These are phyloP conservation scores for Starmerella lactis-condensi DNA, from an alignment of 805 yeast genomes.

Conservation along the genomic window DNA sequence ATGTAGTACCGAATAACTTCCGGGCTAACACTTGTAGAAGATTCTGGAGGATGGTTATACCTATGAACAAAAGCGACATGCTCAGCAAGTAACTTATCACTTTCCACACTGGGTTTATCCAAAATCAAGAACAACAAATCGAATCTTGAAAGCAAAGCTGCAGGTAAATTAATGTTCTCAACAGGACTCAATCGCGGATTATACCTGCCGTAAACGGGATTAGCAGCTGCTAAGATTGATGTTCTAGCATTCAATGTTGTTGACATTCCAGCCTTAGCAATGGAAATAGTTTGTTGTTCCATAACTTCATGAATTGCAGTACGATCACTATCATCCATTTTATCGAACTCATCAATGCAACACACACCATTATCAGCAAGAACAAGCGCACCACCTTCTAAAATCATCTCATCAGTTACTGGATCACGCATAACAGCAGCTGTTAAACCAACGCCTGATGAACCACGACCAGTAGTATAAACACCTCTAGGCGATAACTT, in stretches of 20 bases:
- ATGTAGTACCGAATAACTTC: conserved; percentile 70
- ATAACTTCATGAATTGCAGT: conserved; percentile 98
- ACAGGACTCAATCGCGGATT: conserved; percentile 79
- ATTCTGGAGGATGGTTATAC: conserved; percentile 69
- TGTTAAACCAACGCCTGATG: conserved; percentile 95
- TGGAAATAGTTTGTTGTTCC: conserved; percentile 97
- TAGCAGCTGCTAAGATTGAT: conserved; percentile 94
- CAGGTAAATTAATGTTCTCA: conserved; percentile 90
- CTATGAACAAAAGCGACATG: conserved; percentile 94
- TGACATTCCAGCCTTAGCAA: conserved; percentile 92
- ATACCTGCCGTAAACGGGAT: conserved; percentile 88
- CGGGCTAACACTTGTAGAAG: conserved; percentile 56
- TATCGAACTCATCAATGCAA: conserved; percentile 97
- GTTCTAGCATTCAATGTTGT: conserved; percentile 92
- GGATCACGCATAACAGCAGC: conserved; percentile 99
- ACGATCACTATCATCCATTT: conserved; percentile 92
- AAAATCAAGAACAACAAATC: conserved; percentile 74
- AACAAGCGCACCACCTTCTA: conserved; percentile 96
- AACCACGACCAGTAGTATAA: conserved; percentile 95
- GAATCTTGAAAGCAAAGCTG: conserved; percentile 86
- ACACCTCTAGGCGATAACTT: conserved; percentile 93
- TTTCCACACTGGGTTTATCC: conserved; percentile 63
- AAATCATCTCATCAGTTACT: conserved; percentile 94
- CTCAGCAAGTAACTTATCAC: conserved; percentile 70
- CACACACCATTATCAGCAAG: conserved; percentile 95